Evolutionary conservation across 2,329 filamentous ascomycete species (phyloP).

Genomic region (Fusarium chuoi): DNA sequence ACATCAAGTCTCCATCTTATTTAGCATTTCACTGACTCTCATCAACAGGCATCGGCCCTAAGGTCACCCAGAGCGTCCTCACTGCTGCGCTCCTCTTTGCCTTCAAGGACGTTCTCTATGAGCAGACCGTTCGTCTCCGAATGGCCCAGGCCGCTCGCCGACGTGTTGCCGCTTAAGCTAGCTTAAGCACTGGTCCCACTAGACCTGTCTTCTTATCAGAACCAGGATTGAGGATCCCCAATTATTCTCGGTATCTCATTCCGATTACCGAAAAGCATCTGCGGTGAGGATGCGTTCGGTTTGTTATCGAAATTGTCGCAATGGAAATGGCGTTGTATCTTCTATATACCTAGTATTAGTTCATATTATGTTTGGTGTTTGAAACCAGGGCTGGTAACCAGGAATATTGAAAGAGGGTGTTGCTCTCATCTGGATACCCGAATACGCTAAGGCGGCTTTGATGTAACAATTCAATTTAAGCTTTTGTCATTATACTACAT

Average conservation of each 20-base stretch:
- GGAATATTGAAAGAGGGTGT: constrained; percentile 17
- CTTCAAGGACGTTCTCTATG: constrained; percentile 97
- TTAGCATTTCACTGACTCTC: constrained; percentile 15
- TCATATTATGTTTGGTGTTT: constrained; percentile 1
- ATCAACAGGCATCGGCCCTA: constrained; percentile 84
- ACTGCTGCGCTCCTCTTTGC: constrained; percentile 97
- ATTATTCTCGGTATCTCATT: constrained; percentile 13
- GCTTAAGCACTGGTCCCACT: constrained; percentile 2
- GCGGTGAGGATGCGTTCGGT: constrained; percentile 23
- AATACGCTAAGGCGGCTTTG: constrained; percentile 35
- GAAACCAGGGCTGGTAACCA: constrained; percentile 2
- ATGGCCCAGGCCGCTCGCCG: constrained; percentile 55
- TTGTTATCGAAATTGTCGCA: constrained; percentile 15
- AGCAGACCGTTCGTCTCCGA: constrained; percentile 77
- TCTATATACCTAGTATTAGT: constrained; percentile 4
- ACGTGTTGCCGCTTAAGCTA: constrained; percentile 48
- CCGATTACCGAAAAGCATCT: constrained; percentile 24
- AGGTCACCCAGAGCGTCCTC: constrained; percentile 95
- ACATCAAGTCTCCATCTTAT: constrained; percentile 40
- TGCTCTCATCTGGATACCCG: constrained; percentile 43
- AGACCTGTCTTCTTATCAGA: constrained; percentile 10
- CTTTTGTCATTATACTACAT: constrained; percentile 3
- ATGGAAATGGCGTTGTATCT: constrained; percentile 29
- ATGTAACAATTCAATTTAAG: constrained; percentile 28
- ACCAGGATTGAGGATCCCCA: constrained; percentile 1